These are phyloP conservation scores for Trametes cubensis DNA, from an alignment of 768 basidiomycete species.

Conservation along the genomic window DNA sequence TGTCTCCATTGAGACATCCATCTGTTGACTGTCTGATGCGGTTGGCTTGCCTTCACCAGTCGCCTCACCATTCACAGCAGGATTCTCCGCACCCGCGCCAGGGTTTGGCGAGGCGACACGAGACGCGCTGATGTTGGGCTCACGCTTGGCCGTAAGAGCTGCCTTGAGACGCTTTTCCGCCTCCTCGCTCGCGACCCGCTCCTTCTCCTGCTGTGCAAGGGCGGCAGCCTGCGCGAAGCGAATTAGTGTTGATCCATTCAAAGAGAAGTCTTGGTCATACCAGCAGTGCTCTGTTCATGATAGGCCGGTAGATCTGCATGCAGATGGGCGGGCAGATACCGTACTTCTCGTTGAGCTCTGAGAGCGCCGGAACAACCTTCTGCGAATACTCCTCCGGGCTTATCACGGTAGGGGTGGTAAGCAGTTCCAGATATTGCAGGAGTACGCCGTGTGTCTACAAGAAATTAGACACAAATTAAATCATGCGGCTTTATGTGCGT, in stretches of 20 bases:
- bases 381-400: slow-evolving; percentile 72
- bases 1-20: slow-evolving; percentile 22
- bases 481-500: slow-evolving; percentile 9
- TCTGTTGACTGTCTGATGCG: slow-evolving; percentile 28
- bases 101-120: slow-evolving; percentile 65
- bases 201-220: slow-evolving; percentile 66
- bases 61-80: slow-evolving; percentile 29
- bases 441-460: slow-evolving; percentile 86
- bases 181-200: slow-evolving; percentile 69
- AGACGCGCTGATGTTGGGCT: slow-evolving; percentile 57
- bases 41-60: slow-evolving; percentile 28
- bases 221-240: slow-evolving; percentile 57
- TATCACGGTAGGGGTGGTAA: slow-evolving; percentile 73
- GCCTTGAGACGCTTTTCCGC: slow-evolving; percentile 83
- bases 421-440: slow-evolving; percentile 88
- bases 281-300: slow-evolving; percentile 63
- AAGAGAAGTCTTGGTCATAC: slow-evolving; percentile 40
- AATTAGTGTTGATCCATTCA: background rate
- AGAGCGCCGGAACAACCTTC: slow-evolving; percentile 72
- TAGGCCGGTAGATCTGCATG: slow-evolving; percentile 92
- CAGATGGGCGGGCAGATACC: slow-evolving; percentile 85
- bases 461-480: too few relatives aligned
- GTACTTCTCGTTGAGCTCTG: slow-evolving; percentile 72
- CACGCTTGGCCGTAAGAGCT: slow-evolving; percentile 75
- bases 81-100: slow-evolving; percentile 23